Percentiles rank a stretch among this genome's conserved stretches.
Evolutionary conservation across 768 basidiomycete species (phyloP).

Genomic region (Lyophyllum shimeji): DNA sequence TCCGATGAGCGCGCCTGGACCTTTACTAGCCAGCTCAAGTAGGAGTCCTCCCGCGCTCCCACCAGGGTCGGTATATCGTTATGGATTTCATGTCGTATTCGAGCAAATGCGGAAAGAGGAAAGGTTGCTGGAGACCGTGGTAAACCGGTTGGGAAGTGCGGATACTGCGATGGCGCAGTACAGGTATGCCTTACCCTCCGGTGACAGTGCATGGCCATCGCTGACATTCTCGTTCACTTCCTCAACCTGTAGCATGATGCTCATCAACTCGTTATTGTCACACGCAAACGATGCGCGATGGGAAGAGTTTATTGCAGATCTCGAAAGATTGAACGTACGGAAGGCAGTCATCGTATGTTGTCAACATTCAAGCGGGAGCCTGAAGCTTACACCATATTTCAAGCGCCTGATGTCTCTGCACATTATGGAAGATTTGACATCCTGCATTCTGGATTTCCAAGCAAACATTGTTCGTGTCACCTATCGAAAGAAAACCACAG

Average conservation of each 20-base stretch:
- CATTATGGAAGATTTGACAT: constrained; percentile 78
- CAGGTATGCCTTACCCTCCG: constrained; percentile 46
- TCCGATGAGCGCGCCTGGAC: constrained; percentile 63
- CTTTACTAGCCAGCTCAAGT: constrained; percentile 60
- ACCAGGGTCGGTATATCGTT: constrained; percentile 75
- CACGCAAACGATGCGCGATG: constrained; percentile 78
- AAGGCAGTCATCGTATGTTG: constrained; percentile 77
- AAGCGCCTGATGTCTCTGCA: constrained; percentile 84
- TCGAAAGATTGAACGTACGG: constrained; percentile 75
- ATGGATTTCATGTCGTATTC: constrained; percentile 83
- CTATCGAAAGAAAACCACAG: constrained; percentile 77
- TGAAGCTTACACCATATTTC: background rate
- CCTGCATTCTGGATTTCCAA: constrained; percentile 86
- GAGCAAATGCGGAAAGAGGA: constrained; percentile 77
- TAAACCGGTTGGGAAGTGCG: constrained; percentile 72
- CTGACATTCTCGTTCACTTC: constrained; percentile 14
- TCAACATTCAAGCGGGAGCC: background rate
- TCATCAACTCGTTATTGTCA: constrained; percentile 82
- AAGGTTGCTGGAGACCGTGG: constrained; percentile 78
- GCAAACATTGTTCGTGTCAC: constrained; percentile 78
- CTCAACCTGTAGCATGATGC: constrained; percentile 69
- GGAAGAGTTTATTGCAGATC: constrained; percentile 74
- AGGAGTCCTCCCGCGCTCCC: constrained; percentile 48
- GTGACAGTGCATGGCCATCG: background rate
- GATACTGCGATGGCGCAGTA: constrained; percentile 85